Base-by-base conservation (phyloP, 768 basidiomycete genomes). In the Mrakia hoshinonis region DNA sequence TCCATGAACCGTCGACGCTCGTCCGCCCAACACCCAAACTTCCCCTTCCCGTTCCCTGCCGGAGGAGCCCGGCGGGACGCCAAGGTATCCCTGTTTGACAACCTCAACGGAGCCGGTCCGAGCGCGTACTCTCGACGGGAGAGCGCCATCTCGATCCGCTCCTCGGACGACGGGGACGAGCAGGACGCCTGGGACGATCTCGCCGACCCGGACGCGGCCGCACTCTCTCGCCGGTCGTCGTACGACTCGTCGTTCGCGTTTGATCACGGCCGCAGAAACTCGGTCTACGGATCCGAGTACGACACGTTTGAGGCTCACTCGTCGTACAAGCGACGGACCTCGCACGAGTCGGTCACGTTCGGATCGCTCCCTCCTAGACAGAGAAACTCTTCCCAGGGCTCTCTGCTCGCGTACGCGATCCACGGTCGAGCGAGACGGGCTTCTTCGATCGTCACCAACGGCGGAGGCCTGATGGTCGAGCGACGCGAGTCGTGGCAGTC, bases 221-320 rank as follows among this genome's bases (percentile, higher is more conserved):
- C 31, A 4, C 36, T 66, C 31, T 34, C 38, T 55, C 29, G 29
- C 4, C 66, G 51, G 1, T 39, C 36, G 13, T 68, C 67, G 36
- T 68, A 46, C 43, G 67, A 68, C 55, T 68, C 67, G 22, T 13
- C 67, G n/a, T 68, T 68, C 24, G 26, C n/a, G 52, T 68, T 68
- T 22, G 67, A 68, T 11, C 58, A n/a, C 31, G 58, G 58, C 9
- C 58, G 58, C 31, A 15, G 31, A 22, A 3, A 31, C 10, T 61
- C 58, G 31, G 6, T 43, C 43, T 43, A 43, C 43, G 31, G 31
- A 31, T 61, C 34, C 31, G 31, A 61, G 31, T 61, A 31, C 22
- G 29, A 26, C 29, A 29, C 55, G n/a, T 11, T 24, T 12, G 12
- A n/a, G n/a, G n/a, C 51, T 29, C 29, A 13, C 29, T 31, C 34